These are phyloP conservation scores for Schizosaccharomyces pombe DNA, from an alignment of 805 yeast species.

Conservation along the genomic window DNA sequence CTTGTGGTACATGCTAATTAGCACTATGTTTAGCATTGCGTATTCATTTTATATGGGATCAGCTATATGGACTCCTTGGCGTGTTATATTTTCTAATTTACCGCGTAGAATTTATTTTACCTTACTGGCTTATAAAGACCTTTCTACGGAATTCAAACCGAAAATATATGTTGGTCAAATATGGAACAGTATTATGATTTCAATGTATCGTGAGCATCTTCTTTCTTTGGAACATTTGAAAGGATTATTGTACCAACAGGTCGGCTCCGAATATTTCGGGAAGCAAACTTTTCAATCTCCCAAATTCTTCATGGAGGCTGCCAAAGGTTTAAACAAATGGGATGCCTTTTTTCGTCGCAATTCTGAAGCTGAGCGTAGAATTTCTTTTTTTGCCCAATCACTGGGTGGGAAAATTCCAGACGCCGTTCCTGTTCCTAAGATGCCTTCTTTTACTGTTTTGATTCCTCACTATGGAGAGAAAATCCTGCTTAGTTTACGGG, in stretches of 20 bases:
- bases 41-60: conserved; percentile 98
- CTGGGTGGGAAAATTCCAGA: conserved; percentile 96
- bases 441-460: conserved; percentile 95
- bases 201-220: conserved; percentile 98
- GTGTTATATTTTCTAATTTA: conserved; percentile 88
- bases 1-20: conserved; percentile 92
- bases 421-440: conserved; percentile 95
- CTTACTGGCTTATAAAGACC: conserved; percentile 90
- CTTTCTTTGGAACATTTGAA: conserved; percentile 96
- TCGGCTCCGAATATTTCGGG: conserved; percentile 71
- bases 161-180: conserved; percentile 94
- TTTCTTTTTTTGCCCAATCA: conserved; percentile 96
- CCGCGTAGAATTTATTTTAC: conserved; percentile 98
- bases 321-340: conserved; percentile 29
- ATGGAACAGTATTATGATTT: conserved; percentile 96
- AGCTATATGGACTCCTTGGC: conserved; percentile 97
- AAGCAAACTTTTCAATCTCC: conserved; percentile 97
- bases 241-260: conserved; percentile 90
- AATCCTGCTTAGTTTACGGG: conserved; percentile 72
- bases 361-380: conserved; percentile 98
- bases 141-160: conserved; percentile 97
- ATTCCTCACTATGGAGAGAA: conserved; percentile 93
- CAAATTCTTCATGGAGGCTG: conserved; percentile 80
- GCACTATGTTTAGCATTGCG: conserved; percentile 87
- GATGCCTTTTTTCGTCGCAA: conserved; percentile 91